Percentiles rank a stretch among this genome's conserved stretches.
Evolutionary conservation across 2,329 filamentous ascomycete genomes (phyloP).

Genomic region (Colletotrichum salicis): DNA sequence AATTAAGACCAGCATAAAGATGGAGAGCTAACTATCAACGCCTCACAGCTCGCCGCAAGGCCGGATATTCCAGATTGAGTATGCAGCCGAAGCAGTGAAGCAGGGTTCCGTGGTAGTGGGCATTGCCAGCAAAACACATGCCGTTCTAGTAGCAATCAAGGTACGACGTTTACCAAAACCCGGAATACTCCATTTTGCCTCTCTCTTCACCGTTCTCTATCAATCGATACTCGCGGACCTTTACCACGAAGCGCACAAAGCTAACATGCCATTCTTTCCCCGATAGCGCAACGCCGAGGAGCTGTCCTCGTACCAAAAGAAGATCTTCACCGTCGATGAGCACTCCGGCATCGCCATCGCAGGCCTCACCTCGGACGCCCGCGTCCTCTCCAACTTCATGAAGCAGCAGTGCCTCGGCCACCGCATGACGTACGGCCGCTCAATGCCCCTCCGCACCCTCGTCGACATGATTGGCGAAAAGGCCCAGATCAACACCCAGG

Average conservation of each 20-base stretch:
- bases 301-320: constrained; percentile 99
- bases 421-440: constrained; percentile 93
- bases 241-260: neutral
- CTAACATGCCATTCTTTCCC: neutral
- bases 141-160: constrained; percentile 96
- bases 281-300: constrained; percentile 97
- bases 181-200: neutral
- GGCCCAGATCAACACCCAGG: constrained; percentile 97
- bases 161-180: constrained; percentile 57
- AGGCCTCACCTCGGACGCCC: constrained; percentile 95
- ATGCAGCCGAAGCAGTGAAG: constrained; percentile 98
- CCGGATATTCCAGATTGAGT: constrained; percentile 99
- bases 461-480: constrained; percentile 94
- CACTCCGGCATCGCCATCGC: constrained; percentile 96
- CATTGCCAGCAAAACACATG: constrained; percentile 97
- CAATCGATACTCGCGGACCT: neutral
- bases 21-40: constrained; percentile 4
- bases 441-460: constrained; percentile 89
- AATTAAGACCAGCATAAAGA: neutral
- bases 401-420: constrained; percentile 98
- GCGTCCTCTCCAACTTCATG: constrained; percentile 99
- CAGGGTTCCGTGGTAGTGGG: constrained; percentile 98
- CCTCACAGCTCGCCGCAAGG: constrained; percentile 89
- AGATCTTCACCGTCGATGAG: constrained; percentile 95
- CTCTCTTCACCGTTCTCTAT: neutral